Base-by-base conservation (phyloP, 805 yeast species). In the Sungouiella blattae region DNA sequence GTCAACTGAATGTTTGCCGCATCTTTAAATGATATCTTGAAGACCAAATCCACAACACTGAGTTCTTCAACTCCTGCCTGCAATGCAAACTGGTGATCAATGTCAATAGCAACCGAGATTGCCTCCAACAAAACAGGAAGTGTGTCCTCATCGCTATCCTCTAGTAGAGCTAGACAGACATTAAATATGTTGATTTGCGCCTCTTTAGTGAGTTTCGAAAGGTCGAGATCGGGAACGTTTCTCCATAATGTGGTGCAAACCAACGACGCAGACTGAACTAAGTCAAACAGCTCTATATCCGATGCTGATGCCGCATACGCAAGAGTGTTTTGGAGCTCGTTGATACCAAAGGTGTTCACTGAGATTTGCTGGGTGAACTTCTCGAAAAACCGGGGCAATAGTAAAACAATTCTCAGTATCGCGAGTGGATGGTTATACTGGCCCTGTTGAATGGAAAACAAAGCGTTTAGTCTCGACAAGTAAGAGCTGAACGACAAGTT, bases 111-210 rank as follows among this genome's bases (percentile, higher is more conserved):
- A 3, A 72, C 67, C 1, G 79, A 68, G n/a, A 85, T 57, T 0
- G 83, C 73, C 53, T 88, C 96, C 9, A 85, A 69, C 27, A 89
- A 58, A 30, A 83, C 69, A 1, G 88, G 75, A 23, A 84, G 78
- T 0, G 95, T 75, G 49, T 89, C 98, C 30, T 87, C 96, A 29
- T 79, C 84, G 0, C 93, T 75, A 1, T 77, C 82, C 1, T 70
- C 73, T 3, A 73, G 52, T 7, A 91, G 56, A 2, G 69, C 55
- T 3, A 55, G 50, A 8, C 80, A 68, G 0, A 76, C 43, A 1
- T 50, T 45, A 44, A 68, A 53, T n/a, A 66, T 50, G 7, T 58
- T 55, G 1, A 60, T 47, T 48, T 73, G 73, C 4, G 51, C 31
- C 1, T 46, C 42, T 6, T 46, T 41, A 4, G 58, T 37, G 26